Evolutionary conservation across 1,284 basidiomycete genomes (phyloP).

Genomic region (Austroboletus novae-zelandiae): DNA sequence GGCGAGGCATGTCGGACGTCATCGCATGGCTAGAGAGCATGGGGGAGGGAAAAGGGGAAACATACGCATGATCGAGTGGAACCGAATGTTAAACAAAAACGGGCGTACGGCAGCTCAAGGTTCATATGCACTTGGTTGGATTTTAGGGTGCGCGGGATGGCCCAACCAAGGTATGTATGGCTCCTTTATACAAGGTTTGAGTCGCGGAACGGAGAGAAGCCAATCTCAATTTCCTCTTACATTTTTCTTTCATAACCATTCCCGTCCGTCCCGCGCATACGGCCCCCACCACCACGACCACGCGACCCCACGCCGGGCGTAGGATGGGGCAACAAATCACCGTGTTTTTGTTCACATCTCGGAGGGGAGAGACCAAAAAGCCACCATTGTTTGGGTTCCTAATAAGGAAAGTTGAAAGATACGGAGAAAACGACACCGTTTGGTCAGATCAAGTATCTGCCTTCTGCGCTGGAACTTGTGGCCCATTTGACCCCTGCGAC

Average conservation of each 20-base stretch:
- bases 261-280: background rate
- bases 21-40: conserved; percentile 37
- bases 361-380: conserved; percentile 5
- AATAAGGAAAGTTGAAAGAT: conserved; percentile 32
- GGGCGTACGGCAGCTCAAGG: conserved; percentile 37
- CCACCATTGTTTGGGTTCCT: conserved; percentile 33
- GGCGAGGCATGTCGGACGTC: conserved; percentile 40
- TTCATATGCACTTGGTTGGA: conserved; percentile 21
- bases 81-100: conserved; percentile 27
- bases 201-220: conserved; percentile 2
- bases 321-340: background rate
- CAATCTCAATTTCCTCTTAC: conserved; percentile 29
- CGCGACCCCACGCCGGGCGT: background rate
- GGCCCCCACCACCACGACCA: background rate
- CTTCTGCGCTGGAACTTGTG: conserved; percentile 35
- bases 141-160: background rate
- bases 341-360: background rate
- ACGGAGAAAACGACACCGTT: conserved; percentile 18
- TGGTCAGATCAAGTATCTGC: conserved; percentile 29
- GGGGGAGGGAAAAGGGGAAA: conserved; percentile 6
- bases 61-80: conserved; percentile 28
- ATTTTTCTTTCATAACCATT: conserved; percentile 9
- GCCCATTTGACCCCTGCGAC: conserved; percentile 21
- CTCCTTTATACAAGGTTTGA: conserved; percentile 36
- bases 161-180: conserved; percentile 24